These are phyloP conservation scores for Globisporangium orthogonon DNA, from an alignment of 352 stramenopile species.

Conservation along the genomic window DNA sequence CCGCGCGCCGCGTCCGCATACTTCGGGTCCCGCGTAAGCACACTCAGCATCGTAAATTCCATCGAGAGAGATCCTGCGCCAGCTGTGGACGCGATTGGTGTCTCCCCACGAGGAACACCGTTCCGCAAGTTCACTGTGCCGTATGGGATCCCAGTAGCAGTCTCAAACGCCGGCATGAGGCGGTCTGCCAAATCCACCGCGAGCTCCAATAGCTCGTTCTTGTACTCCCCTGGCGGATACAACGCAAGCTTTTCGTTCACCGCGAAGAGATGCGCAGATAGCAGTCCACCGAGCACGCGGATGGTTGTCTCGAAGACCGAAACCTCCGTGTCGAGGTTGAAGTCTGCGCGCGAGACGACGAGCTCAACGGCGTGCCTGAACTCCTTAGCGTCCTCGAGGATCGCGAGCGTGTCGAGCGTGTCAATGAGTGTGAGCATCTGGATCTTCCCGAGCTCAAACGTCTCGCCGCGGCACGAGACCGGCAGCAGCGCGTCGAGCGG, in stretches of 20 bases:
- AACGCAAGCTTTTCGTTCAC: conserved; percentile 45
- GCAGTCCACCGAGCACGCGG: conserved; percentile 84
- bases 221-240: conserved; percentile 75
- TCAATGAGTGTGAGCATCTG: conserved; percentile 89
- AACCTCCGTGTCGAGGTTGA: conserved; percentile 86
- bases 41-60: conserved; percentile 96
- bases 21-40: conserved; percentile 55
- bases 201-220: conserved; percentile 89
- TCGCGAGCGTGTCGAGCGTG: conserved; percentile 84
- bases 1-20: conserved; percentile 62
- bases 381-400: conserved; percentile 71
- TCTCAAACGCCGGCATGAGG: conserved; percentile 95
- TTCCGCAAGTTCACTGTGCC: conserved; percentile 94
- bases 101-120: conserved; percentile 90
- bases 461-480: conserved; percentile 57
- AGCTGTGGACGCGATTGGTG: conserved; percentile 93
- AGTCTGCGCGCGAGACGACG: conserved; percentile 50
- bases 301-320: conserved; percentile 94
- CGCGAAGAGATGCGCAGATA: conserved; percentile 87
- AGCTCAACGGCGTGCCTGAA: conserved; percentile 70
- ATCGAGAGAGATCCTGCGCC: conserved; percentile 94
- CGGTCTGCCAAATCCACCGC: conserved; percentile 94
- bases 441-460: conserved; percentile 76
- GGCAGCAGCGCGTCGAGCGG: conserved; percentile 75
- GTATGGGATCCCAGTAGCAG: conserved; percentile 94